These are phyloP conservation scores for Citrullus mucosospermus DNA, from an alignment of 306 rosid species.

Conservation along the genomic window DNA sequence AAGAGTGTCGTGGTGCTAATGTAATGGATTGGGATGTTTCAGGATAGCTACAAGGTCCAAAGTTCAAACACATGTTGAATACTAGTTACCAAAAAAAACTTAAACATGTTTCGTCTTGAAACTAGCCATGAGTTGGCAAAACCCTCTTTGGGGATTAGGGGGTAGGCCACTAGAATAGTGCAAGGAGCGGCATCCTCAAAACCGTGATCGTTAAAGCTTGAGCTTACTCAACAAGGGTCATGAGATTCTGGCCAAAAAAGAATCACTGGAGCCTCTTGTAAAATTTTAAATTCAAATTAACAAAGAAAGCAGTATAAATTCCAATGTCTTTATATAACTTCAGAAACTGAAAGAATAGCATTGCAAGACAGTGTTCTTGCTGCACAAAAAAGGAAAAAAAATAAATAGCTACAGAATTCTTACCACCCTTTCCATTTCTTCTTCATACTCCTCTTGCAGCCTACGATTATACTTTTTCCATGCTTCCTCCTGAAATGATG, in stretches of 20 bases:
- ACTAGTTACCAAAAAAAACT: background rate
- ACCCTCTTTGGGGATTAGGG: background rate
- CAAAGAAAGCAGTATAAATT: background rate
- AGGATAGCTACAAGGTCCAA: background rate
- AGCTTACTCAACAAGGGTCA: background rate
- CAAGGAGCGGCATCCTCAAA: background rate
- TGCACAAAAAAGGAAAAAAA: background rate
- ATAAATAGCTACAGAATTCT: conserved; percentile 8
- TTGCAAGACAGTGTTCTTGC: background rate
- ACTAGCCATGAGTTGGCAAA: background rate
- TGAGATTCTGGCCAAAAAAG: background rate
- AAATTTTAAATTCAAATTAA: background rate
- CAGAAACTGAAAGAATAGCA: background rate
- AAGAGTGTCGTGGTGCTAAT: background rate
- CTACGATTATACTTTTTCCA: conserved; percentile 72
- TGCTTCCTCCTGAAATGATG: conserved; percentile 85
- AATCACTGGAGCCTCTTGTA: background rate
- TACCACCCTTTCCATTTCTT: conserved; percentile 96
- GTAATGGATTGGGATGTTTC: background rate
- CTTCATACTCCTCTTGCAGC: conserved; percentile 89
- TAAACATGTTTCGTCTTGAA: background rate
- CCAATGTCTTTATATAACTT: background rate
- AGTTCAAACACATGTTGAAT: background rate
- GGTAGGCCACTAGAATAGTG: background rate
- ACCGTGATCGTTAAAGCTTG: background rate